Evolutionary conservation across 2,329 filamentous ascomycete genomes (phyloP), one percentile per base, ranked within the genome.

Genomic region (Hymenoscyphus occultus): DNA sequence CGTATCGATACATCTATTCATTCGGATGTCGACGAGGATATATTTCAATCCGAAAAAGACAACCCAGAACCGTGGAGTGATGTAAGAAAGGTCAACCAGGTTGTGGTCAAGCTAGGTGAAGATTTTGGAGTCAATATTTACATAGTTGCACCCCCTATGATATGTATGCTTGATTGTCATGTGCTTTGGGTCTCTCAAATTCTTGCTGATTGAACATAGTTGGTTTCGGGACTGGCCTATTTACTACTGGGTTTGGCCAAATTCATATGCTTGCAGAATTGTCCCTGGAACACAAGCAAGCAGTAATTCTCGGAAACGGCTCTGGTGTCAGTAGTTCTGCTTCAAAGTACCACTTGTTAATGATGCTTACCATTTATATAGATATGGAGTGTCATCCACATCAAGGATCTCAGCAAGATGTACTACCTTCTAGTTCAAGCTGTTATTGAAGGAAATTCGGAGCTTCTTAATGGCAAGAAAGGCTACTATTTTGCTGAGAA

Each of bases 81-180:
- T 68, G 65, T 69, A 12, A 79, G 82, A 13, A 78, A 77, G 0
- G 77, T 79, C 1, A 81, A 83, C 64, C 67, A 84, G 6, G 71
- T 73, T 3, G 78, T 82, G 13, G 69, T 82, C 1, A 75, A 80
- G 5, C 71, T 72, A 0, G 79, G 80, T 1, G 67, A 79, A 16
- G 72, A 75, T 19, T 56, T 75, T 0, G 76, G 77, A 2, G 78
- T 85, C 1, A 78, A 78, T 64, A 81, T 82, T 0, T 74, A 79
- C 56, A 76, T 82, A 58, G 74, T 84, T 56, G 81, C 81, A 76
- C 74, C 77, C 0, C 80, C 80, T 0, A 77, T 77, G 3, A 81
- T 85, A 58, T 85, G 68, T 69, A 65, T 54, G 64, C 28, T 56
- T 22, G 0, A 13, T 12, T 32, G 10, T 56, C 39, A 39, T 31